phyloP scores from a whole-genome alignment of 306 rosid species.

The Coriaria nepalensis region DNA sequence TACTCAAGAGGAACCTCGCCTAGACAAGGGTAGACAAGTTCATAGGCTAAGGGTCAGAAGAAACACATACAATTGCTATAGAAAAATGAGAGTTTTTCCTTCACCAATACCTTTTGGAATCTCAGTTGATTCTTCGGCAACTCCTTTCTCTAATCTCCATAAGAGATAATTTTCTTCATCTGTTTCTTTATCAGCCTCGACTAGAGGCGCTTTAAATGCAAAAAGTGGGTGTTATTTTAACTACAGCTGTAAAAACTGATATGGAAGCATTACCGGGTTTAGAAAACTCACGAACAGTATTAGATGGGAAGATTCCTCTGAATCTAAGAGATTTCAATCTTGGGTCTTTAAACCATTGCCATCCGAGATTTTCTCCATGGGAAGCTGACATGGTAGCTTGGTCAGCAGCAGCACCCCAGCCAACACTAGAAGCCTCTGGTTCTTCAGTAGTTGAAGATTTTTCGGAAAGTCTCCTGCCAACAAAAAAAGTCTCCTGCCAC shows the following conservation, averaged over 20 bases:
- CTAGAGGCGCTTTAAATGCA: constrained; percentile 58
- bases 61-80: background rate
- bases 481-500: constrained; percentile 51
- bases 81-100: background rate
- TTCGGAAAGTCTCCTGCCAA: constrained; percentile 56
- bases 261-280: background rate
- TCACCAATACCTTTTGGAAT: constrained; percentile 49
- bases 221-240: constrained; percentile 4
- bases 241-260: background rate
- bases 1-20: constrained; percentile 90
- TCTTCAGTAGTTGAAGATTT: constrained; percentile 38
- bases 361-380: constrained; percentile 38
- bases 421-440: constrained; percentile 74
- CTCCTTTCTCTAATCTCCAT: constrained; percentile 76
- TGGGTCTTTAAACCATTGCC: constrained; percentile 94
- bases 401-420: constrained; percentile 75
- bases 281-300: constrained; percentile 45
- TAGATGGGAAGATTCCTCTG: constrained; percentile 81
- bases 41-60: background rate
- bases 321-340: constrained; percentile 71
- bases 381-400: constrained; percentile 44
- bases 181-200: constrained; percentile 67
- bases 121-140: constrained; percentile 87
- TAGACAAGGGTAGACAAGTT: constrained; percentile 7
- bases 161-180: constrained; percentile 57